Conservation (phyloP, 768 basidiomycete genomes). For the Tubosaeta sp. region DNA sequence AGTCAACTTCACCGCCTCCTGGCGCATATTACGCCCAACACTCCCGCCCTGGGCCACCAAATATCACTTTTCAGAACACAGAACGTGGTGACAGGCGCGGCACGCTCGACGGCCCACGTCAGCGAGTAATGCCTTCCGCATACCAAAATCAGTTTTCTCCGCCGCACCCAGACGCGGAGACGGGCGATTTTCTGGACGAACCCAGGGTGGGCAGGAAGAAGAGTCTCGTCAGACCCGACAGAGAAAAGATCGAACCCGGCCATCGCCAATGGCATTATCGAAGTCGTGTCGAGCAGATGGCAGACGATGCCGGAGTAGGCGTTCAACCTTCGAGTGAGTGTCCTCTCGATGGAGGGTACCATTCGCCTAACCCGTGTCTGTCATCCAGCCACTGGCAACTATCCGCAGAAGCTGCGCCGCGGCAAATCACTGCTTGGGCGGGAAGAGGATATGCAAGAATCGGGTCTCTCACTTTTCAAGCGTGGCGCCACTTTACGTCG, state of each 20-base stretch:
- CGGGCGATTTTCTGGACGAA: slow-evolving; percentile 39
- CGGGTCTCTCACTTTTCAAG: slow-evolving; percentile 89
- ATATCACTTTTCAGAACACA: slow-evolving; percentile 64
- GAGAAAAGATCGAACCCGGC: slow-evolving; percentile 93
- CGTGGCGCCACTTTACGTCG: slow-evolving; percentile 76
- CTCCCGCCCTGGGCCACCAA: slow-evolving; percentile 26
- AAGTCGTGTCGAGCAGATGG: slow-evolving; percentile 74
- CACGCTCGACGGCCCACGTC: slow-evolving; percentile 52
- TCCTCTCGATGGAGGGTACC: not conserved
- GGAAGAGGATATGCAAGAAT: slow-evolving; percentile 88
- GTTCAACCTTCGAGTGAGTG: slow-evolving; percentile 79
- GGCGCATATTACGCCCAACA: slow-evolving; percentile 17
- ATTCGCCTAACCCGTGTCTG: slow-evolving; percentile 4
- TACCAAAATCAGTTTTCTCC: slow-evolving; percentile 46
- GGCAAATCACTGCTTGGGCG: slow-evolving; percentile 87
- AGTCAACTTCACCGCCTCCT: slow-evolving; percentile 13
- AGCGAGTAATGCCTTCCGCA: slow-evolving; percentile 41
- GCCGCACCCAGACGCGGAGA: slow-evolving; percentile 31
- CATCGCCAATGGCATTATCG: slow-evolving; percentile 96
- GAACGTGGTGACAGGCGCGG: slow-evolving; percentile 68
- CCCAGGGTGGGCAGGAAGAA: slow-evolving; percentile 74
- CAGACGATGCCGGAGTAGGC: slow-evolving; percentile 66
- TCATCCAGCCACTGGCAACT: slow-evolving; percentile 69
- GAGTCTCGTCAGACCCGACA: slow-evolving; percentile 86
- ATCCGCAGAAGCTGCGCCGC: slow-evolving; percentile 63